phyloP scores from a whole-genome alignment of 2,329 filamentous ascomycete species.

The Trichoderma polysporum region DNA sequence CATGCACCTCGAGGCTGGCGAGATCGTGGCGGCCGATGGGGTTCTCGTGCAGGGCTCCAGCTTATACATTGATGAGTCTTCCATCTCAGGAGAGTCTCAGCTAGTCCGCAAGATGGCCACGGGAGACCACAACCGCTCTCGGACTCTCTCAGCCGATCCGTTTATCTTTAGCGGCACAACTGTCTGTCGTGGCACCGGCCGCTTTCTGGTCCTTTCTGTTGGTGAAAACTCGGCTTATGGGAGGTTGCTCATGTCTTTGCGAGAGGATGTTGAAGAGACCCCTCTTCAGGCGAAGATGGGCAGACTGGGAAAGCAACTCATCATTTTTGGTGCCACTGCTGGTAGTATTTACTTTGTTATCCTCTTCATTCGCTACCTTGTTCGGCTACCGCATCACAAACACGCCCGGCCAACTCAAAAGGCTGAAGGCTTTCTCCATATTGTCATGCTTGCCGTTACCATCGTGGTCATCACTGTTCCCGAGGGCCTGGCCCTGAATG shows the following conservation, averaged over 20 bases:
- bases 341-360: constrained; percentile 44
- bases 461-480: constrained; percentile 61
- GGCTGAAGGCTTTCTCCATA: constrained; percentile 57
- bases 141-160: constrained; percentile 60
- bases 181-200: constrained; percentile 72
- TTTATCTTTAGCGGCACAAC: constrained; percentile 81
- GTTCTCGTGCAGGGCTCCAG: constrained; percentile 58
- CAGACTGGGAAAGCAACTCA: constrained; percentile 72
- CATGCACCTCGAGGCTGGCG: constrained; percentile 70
- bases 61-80: constrained; percentile 69
- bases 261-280: constrained; percentile 74
- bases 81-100: constrained; percentile 74
- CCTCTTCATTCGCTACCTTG: constrained; percentile 42
- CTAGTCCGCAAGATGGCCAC: constrained; percentile 62
- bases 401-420: constrained; percentile 48
- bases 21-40: constrained; percentile 69
- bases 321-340: constrained; percentile 42
- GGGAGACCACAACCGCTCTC: constrained; percentile 58
- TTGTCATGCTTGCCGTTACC: constrained; percentile 59
- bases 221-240: constrained; percentile 74
- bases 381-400: constrained; percentile 30
- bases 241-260: constrained; percentile 75
- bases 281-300: constrained; percentile 78
- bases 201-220: constrained; percentile 72
- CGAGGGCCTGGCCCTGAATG: constrained; percentile 60